Base-by-base conservation (phyloP, 257 asterid species). In the Leonotis leonurus region DNA sequence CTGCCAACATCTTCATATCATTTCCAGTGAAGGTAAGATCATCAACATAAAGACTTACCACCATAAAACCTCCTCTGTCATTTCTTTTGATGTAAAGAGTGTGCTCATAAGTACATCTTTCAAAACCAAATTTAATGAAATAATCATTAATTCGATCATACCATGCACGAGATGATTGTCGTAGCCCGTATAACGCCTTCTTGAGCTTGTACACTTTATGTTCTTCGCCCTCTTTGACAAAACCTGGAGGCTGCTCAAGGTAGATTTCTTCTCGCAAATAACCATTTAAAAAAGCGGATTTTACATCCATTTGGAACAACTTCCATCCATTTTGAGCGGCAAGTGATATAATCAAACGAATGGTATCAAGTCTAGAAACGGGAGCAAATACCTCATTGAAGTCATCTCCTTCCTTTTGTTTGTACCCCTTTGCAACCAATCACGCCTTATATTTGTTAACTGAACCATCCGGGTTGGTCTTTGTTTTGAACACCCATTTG, bases 211-310 rank as follows among this genome's bases (percentile, higher is more conserved):
- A 41, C 49, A 41, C 49, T 10, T 41, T 41, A 3, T 14, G 10
- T 16, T 41, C 22, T 16, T 41, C 10, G 10, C 65, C 53, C n/a
- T 59, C 25, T 5, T 59, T 59, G 0, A 22, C 39, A n/a, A 39
- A 59, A 3, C 39, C 39, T 6, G 50, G 64, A 20, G 64, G 50
- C 13, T 58, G 64, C 36, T 58, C 64, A 37, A 58, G 49, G 8
- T 36, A 58, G 5, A 58, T 58, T 13, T 58, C 64, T 1, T 37
- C 64, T 33, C 20, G 48, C 17, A 56, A 12, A 21, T 8, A 9
- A 22, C 50, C 50, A 57, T 57, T 36, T 33, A 57, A 36, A 8
- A 57, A 57, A 4, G 64, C 49, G 0, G 20, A 57, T 35, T 57
- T 57, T 16, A 29, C 62, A 56, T 32, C 62, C 62, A 54, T 49